phyloP scores from a whole-genome alignment of 805 yeast genomes.

The Ogataea parapolymorpha region DNA sequence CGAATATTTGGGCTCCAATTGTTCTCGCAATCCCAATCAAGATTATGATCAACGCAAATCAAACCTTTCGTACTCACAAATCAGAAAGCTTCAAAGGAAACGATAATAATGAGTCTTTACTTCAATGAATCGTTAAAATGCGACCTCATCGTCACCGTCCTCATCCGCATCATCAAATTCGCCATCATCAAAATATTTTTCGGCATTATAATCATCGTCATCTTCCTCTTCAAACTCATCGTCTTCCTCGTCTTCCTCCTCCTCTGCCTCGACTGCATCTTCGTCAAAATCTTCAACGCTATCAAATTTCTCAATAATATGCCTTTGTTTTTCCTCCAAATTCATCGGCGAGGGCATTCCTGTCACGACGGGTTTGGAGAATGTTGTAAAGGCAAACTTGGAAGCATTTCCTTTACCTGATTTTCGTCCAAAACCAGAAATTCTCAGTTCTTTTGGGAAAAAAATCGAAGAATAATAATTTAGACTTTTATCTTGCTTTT shows the following conservation, averaged over 20 bases:
- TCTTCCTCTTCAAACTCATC: slow-evolving; percentile 73
- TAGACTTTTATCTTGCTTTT: slow-evolving; percentile 1
- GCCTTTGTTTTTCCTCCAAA: slow-evolving; percentile 30
- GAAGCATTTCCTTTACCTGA: slow-evolving; percentile 50
- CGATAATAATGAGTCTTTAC: not conserved
- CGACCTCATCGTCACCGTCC: slow-evolving; percentile 69
- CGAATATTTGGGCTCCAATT: not conserved
- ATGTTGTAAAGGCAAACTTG: slow-evolving; percentile 39
- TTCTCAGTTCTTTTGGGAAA: slow-evolving; percentile 72
- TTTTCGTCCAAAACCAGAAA: slow-evolving; percentile 58
- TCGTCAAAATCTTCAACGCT: slow-evolving; percentile 40
- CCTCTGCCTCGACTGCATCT: slow-evolving; percentile 41
- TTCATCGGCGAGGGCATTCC: not conserved
- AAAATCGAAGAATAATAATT: slow-evolving; percentile 73
- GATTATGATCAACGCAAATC: not conserved
- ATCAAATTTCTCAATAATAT: slow-evolving; percentile 31
- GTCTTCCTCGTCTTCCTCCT: slow-evolving; percentile 56
- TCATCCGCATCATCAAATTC: slow-evolving; percentile 60
- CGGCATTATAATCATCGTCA: slow-evolving; percentile 78
- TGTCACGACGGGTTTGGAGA: slow-evolving; percentile 24
- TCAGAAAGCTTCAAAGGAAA: not conserved
- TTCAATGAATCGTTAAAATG: slow-evolving; percentile 39
- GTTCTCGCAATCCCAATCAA: not conserved
- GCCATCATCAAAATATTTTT: slow-evolving; percentile 71
- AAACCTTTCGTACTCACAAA: slow-evolving; percentile 6